These are phyloP conservation scores for Phlyctochytrium planicorne DNA, from an alignment of 192 early-diverging fungal genomes.

Conservation along the genomic window DNA sequence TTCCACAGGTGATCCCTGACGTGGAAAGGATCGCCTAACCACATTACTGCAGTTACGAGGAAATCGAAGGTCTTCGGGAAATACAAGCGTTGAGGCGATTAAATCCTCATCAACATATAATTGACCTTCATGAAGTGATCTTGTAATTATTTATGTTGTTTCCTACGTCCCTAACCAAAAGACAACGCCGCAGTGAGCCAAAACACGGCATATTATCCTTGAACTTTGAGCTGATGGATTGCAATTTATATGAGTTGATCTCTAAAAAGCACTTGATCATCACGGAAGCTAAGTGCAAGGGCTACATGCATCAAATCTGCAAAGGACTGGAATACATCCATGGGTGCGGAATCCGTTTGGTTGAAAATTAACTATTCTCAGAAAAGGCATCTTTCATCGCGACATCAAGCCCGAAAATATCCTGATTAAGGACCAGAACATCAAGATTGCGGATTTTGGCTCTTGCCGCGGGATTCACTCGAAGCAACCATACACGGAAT, in stretches of 20 bases:
- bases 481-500: conserved; percentile 65
- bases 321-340: conserved; percentile 64
- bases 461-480: conserved; percentile 65
- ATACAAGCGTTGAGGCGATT: conserved; percentile 58
- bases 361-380: conserved; percentile 16
- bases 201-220: conserved; percentile 53
- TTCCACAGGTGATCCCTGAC: conserved; percentile 58
- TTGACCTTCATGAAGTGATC: conserved; percentile 55
- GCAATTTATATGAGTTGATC: conserved; percentile 64
- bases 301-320: conserved; percentile 57
- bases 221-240: conserved; percentile 66
- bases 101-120: conserved; percentile 55
- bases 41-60: conserved; percentile 38
- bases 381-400: conserved; percentile 64
- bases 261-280: conserved; percentile 46
- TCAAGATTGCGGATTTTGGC: conserved; percentile 66
- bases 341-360: conserved; percentile 30
- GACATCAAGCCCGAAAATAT: conserved; percentile 67
- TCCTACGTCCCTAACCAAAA: background rate
- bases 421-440: conserved; percentile 47
- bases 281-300: conserved; percentile 54
- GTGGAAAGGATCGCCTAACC: background rate
- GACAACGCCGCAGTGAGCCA: conserved; percentile 41
- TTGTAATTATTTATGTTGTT: conserved; percentile 37
- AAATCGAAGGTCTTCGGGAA: conserved; percentile 59